Evolutionary conservation across 2,329 filamentous ascomycete species (phyloP).

Genomic region (Amylocarpus encephaloides): DNA sequence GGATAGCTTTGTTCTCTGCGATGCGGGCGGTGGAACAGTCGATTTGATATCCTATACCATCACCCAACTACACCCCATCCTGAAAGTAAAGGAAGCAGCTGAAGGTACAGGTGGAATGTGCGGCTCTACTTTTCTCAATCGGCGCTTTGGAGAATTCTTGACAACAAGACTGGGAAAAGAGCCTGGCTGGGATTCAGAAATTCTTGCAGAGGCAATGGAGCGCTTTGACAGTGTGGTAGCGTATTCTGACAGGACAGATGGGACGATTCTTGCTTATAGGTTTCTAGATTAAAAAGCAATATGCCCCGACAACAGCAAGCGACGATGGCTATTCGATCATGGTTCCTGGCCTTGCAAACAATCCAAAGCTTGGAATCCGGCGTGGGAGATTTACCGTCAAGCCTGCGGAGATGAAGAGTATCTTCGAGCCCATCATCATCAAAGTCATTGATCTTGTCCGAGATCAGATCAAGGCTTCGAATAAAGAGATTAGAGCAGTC

Average conservation of each 20-base stretch:
- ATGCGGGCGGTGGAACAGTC: conserved; percentile 31
- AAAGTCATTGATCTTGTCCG: conserved; percentile 40
- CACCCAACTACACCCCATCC: conserved; percentile 9
- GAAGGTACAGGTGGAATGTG: conserved; percentile 22
- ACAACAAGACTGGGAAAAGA: conserved; percentile 14
- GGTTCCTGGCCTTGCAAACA: conserved; percentile 34
- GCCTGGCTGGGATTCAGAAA: conserved; percentile 8
- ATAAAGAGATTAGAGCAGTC: conserved; percentile 34
- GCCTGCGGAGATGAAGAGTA: conserved; percentile 36
- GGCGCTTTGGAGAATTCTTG: conserved; percentile 21
- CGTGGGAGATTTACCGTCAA: conserved; percentile 48
- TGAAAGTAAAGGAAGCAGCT: conserved; percentile 22
- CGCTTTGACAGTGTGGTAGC: not conserved
- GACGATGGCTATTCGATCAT: conserved; percentile 38
- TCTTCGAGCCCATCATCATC: conserved; percentile 40
- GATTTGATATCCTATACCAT: conserved; percentile 31
- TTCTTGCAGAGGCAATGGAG: conserved; percentile 15
- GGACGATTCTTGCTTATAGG: no score
- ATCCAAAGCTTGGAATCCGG: conserved; percentile 40
- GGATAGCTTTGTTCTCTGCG: conserved; percentile 27
- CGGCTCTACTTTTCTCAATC: conserved; percentile 24
- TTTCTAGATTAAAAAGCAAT: conserved; percentile 17
- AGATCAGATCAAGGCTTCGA: conserved; percentile 38
- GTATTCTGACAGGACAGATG: no score
- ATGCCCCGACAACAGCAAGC: conserved; percentile 29